phyloP scores from a whole-genome alignment of 148 eudicot genomes.

The Diospyros lotus region DNA sequence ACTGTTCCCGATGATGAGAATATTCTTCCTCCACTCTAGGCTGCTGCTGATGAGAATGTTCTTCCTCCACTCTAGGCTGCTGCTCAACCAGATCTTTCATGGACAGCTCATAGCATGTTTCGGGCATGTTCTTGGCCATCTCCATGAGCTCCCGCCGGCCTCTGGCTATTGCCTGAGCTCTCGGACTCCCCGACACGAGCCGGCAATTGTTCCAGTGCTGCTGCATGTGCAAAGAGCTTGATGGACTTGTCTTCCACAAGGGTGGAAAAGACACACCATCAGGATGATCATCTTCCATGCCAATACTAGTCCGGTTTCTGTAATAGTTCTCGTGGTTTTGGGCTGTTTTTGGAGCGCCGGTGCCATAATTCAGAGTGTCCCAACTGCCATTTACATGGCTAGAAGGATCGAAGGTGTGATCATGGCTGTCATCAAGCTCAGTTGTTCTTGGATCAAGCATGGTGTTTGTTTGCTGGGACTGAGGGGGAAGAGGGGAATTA shows the following conservation, averaged over 20 bases:
- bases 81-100: slow-evolving; percentile 69
- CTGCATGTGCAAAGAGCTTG: slow-evolving; percentile 13
- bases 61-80: slow-evolving; percentile 5
- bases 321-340: slow-evolving; percentile 14
- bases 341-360: slow-evolving; percentile 22
- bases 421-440: slow-evolving; percentile 26
- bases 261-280: slow-evolving; percentile 52
- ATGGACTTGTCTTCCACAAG: slow-evolving; percentile 40
- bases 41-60: slow-evolving; percentile 16
- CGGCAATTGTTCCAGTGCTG: slow-evolving; percentile 18
- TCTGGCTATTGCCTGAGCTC: slow-evolving; percentile 61
- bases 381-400: slow-evolving; percentile 16
- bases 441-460: slow-evolving; percentile 44
- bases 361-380: slow-evolving; percentile 15
- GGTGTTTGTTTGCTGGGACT: slow-evolving; percentile 6
- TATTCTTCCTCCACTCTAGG: slow-evolving; percentile 6
- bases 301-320: background rate
- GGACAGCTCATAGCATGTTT: slow-evolving; percentile 67
- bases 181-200: slow-evolving; percentile 38
- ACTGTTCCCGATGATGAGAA: slow-evolving; percentile 5
- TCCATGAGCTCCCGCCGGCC: slow-evolving; percentile 81
- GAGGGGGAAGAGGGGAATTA: slow-evolving; percentile 9
- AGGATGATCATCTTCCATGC: slow-evolving; percentile 6
- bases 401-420: slow-evolving; percentile 37
- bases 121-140: slow-evolving; percentile 73